Conservation (phyloP, 805 yeast genomes). For the Starmera dryadoides region DNA sequence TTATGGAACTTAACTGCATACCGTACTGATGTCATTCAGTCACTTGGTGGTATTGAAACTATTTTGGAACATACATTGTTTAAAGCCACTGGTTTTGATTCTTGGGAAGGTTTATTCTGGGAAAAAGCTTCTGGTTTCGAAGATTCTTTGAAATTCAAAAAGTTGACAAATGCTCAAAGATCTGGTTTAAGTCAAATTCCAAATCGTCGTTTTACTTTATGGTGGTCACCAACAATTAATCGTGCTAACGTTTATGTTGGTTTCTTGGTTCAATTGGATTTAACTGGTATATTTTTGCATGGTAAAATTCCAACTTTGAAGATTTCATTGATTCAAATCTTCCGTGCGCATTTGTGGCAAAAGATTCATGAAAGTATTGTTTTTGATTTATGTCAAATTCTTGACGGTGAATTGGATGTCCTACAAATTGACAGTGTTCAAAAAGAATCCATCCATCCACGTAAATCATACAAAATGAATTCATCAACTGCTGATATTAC, state of each 20-base stretch:
- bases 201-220: constrained; percentile 89
- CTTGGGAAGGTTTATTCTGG: constrained; percentile 99
- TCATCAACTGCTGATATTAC: constrained; percentile 92
- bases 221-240: constrained; percentile 99
- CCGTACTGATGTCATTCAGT: constrained; percentile 93
- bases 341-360: constrained; percentile 98
- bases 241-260: constrained; percentile 98
- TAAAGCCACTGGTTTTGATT: constrained; percentile 94
- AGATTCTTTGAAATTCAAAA: constrained; percentile 90
- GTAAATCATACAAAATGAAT: constrained; percentile 96
- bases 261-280: constrained; percentile 88
- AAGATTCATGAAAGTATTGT: constrained; percentile 95
- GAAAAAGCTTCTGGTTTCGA: constrained; percentile 97
- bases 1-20: constrained; percentile 91
- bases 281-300: constrained; percentile 94
- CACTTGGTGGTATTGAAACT: constrained; percentile 95
- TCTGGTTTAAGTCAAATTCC: constrained; percentile 97
- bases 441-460: constrained; percentile 90
- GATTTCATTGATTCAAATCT: constrained; percentile 90
- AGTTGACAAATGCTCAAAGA: constrained; percentile 94
- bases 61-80: constrained; percentile 91
- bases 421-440: constrained; percentile 80
- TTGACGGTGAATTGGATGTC: constrained; percentile 81
- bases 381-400: constrained; percentile 85
- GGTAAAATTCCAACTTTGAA: constrained; percentile 97